Evolutionary conservation across 352 stramenopile genomes (phyloP).

Genomic region (Globisporangium radiosum): DNA sequence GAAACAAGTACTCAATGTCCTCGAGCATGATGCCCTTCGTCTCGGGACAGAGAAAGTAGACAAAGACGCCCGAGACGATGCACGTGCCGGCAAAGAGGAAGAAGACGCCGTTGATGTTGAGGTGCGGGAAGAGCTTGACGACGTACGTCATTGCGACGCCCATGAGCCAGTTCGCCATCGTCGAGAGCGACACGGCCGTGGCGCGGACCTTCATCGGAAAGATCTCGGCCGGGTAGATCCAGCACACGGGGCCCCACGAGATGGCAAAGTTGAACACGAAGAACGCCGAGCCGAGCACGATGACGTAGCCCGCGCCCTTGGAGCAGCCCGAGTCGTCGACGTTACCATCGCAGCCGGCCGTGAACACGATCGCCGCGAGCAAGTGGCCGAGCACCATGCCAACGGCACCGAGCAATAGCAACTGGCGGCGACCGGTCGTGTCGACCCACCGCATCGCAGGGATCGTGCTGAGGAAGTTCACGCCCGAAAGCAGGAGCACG

Average conservation of each 20-base stretch:
- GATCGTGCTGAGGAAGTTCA: constrained; percentile 32
- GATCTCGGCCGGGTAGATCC: constrained; percentile 57
- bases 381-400: constrained; percentile 33
- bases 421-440: constrained; percentile 21
- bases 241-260: constrained; percentile 47
- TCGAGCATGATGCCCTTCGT: constrained; percentile 26
- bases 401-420: constrained; percentile 27
- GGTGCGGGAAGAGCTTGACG: constrained; percentile 41
- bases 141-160: constrained; percentile 31
- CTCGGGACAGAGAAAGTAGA: constrained; percentile 39
- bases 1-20: constrained; percentile 26
- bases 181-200: constrained; percentile 37
- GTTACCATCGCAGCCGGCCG: background rate
- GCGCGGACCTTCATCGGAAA: constrained; percentile 44
- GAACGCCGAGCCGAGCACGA: constrained; percentile 21
- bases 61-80: constrained; percentile 28
- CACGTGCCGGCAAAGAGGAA: constrained; percentile 35
- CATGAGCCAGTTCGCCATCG: constrained; percentile 32
- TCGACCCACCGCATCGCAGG: constrained; percentile 36
- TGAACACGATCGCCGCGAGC: background rate
- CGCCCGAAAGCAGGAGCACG: constrained; percentile 8
- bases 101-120: constrained; percentile 40
- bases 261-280: constrained; percentile 52
- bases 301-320: constrained; percentile 21
- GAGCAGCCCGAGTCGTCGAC: background rate